phyloP scores from a whole-genome alignment of 1,284 basidiomycete genomes.

The Apiotrichum domesticum region DNA sequence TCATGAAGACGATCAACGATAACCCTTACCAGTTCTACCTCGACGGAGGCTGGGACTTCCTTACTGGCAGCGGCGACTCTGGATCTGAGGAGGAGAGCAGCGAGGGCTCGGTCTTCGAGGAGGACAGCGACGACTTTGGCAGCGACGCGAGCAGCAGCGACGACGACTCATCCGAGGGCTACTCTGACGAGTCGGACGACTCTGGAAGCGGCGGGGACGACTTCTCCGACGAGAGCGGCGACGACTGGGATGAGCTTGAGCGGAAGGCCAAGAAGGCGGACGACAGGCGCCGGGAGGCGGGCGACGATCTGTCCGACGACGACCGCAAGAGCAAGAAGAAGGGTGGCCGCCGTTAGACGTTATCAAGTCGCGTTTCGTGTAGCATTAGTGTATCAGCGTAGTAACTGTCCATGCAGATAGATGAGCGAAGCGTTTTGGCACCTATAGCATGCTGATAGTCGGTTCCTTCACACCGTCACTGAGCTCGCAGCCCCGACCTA shows the following conservation, averaged over 20 bases:
- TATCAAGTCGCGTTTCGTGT: neutral
- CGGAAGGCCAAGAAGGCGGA: slow-evolving; percentile 62
- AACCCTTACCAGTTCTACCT: slow-evolving; percentile 95
- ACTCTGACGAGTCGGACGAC: slow-evolving; percentile 51
- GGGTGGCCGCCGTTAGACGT: slow-evolving; percentile 11
- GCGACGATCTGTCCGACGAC: slow-evolving; percentile 34
- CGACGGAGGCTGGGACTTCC: slow-evolving; percentile 90
- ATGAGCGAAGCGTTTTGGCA: neutral
- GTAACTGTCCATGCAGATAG: neutral
- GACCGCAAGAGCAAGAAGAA: slow-evolving; percentile 35
- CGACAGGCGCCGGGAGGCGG: slow-evolving; percentile 28
- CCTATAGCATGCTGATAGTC: no score
- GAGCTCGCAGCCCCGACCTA: no score
- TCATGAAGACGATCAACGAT: slow-evolving; percentile 96
- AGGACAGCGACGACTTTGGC: slow-evolving; percentile 44
- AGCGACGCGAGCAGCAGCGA: slow-evolving; percentile 45
- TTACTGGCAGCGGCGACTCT: slow-evolving; percentile 63
- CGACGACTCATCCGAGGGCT: slow-evolving; percentile 52
- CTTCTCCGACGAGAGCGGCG: slow-evolving; percentile 53
- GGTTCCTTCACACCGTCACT: no score
- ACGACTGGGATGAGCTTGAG: slow-evolving; percentile 94
- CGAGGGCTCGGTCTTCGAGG: slow-evolving; percentile 69
- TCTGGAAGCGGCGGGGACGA: slow-evolving; percentile 53
- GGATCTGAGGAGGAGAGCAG: slow-evolving; percentile 64
- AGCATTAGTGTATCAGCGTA: slow-evolving; percentile 3